Base-by-base conservation (phyloP, 2,329 filamentous ascomycete genomes). In the Emericellopsis atlantica region DNA sequence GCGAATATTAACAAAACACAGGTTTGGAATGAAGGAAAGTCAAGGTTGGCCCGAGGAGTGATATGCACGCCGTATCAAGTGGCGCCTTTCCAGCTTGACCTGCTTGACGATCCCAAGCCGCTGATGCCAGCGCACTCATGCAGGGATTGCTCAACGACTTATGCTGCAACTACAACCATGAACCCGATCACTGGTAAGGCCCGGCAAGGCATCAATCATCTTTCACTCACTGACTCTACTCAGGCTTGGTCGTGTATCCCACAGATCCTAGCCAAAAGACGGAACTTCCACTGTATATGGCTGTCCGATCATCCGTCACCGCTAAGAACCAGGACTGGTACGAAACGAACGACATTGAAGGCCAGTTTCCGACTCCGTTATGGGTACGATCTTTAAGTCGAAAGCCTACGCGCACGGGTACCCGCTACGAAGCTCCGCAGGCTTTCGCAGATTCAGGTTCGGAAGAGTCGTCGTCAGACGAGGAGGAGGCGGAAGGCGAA, bases 251-350 rank as follows among this genome's bases (percentile, higher is more conserved):
- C 11, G 61, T 77, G 21, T 59, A 64, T 18, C 54, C 47, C 10
- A 53, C 55, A 6, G 45, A 51, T 16, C 42, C 51, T 12, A 39
- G 43, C 9, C 46, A 41, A 12, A 53, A 48, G 23, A 44, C 50
- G 1, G 44, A 55, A 0, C 56, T 57, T 0, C 71, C 73, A 0
- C 53, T 61, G 6, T 78, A 74, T 51, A 70, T 72, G 0, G 59
- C 74, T 9, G 62, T 70, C 24, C 68, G 74, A 15, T 56, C 70
- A 29, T 72, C 72, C 1, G 73, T 68, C 8, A 75, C 71, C 0
- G 55, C 64, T 4, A 64, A 60, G 3, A 75, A 71, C 45, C 51
- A 57, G 12, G 61, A 66, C 47, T 78, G 73, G 73, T 72, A 67
- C 45, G 65, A 76, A 44, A 70, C 66, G 14, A 76, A 72, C 46